Evolutionary conservation across 805 yeast species (phyloP), one percentile per base, ranked within the genome.

Genomic region (Wickerhamomyces pijperi): DNA sequence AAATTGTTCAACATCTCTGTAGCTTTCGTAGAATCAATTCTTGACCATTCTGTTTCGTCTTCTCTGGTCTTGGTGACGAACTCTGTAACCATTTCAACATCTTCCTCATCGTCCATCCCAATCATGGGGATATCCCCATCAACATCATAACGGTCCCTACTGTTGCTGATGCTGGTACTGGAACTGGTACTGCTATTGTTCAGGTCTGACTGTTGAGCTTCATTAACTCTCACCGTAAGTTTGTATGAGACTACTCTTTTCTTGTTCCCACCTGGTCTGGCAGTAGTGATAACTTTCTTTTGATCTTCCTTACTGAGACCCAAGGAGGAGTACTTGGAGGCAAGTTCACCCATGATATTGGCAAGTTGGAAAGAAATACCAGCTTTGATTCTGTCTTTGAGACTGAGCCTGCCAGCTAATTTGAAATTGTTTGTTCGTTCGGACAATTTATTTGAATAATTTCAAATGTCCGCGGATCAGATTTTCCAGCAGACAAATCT

Each of bases 61-160:
- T 36, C 32, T 36, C 51, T 42, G 53, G 47, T 47, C 42, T 49
- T 48, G 0, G 54, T 40, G 5, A 70, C 60, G 42, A 56, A 70
- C 19, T 67, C 59, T 1, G 77, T 60, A 5, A 74, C 67, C 20
- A 59, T 45, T 28, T 59, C 55, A 3, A 70, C 66, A 39, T 70
- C 75, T 3, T 53, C 53, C 37, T 59, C 61, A 44, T 70, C 67
- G 38, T 70, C 72, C 54, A 70, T 63, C 2, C 68, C 69, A 17
- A 63, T 42, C 77, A 72, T 72, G 31, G 65, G 70, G 4, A 64
- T 57, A 46, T 72, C 78, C n/a, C 58, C 62, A 6, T 36, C 39
- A 4, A 32, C 17, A 17, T 36, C 38, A 8, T 33, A 37, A 6
- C 17, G 19, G 14, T 39, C 36, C 3, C 29, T 34, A 18, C 21